Conservation (phyloP, 2,329 filamentous ascomycete species). For the Metarhizium album region DNA sequence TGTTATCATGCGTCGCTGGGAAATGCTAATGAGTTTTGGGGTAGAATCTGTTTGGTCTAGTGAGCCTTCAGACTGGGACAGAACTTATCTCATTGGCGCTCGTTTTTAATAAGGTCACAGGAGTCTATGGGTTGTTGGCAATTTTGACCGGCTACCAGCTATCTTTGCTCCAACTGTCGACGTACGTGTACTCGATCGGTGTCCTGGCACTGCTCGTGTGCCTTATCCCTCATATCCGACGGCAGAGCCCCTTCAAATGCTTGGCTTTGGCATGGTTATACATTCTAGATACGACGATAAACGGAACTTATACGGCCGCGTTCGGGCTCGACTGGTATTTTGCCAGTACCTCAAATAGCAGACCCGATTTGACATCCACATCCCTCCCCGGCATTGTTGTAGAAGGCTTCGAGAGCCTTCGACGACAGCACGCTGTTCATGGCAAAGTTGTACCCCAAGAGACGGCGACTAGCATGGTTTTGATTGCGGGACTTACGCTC, state of each 20-base stretch:
- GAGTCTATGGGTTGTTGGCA: slow-evolving; percentile 81
- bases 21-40: slow-evolving; percentile 10
- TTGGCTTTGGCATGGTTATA: slow-evolving; percentile 80
- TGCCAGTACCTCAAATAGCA: slow-evolving; percentile 43
- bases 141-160: slow-evolving; percentile 79
- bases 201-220: slow-evolving; percentile 57
- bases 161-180: slow-evolving; percentile 72
- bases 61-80: slow-evolving; percentile 77
- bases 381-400: slow-evolving; percentile 17
- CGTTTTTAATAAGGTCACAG: slow-evolving; percentile 85
- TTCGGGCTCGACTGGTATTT: slow-evolving; percentile 85
- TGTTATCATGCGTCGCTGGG: not conserved
- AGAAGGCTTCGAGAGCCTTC: slow-evolving; percentile 23
- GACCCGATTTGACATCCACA: slow-evolving; percentile 11
- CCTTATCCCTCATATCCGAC: slow-evolving; percentile 70
- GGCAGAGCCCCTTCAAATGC: slow-evolving; percentile 67
- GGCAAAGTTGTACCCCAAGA: slow-evolving; percentile 37
- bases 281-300: slow-evolving; percentile 70
- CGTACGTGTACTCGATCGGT: slow-evolving; percentile 79
- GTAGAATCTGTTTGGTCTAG: slow-evolving; percentile 74
- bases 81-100: slow-evolving; percentile 76
- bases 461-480: slow-evolving; percentile 63
- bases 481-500: slow-evolving; percentile 64
- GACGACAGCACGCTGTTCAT: slow-evolving; percentile 22
- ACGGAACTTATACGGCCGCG: slow-evolving; percentile 67